Evolutionary conservation across 306 rosid species (phyloP).

Genomic region (Hippophae tibetana): DNA sequence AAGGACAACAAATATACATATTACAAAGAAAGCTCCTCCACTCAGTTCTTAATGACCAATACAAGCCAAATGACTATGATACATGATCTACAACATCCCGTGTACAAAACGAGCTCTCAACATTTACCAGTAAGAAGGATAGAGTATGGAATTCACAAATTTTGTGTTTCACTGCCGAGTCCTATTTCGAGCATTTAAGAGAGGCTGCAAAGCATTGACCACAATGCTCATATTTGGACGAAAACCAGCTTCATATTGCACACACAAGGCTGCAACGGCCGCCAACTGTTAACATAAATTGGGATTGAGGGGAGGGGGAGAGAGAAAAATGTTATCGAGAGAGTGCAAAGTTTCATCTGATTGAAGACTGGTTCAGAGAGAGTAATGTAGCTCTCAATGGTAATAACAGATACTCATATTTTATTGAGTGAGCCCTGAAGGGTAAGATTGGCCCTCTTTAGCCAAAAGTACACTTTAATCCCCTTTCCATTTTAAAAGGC

Average conservation of each 20-base stretch:
- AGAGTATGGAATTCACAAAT: constrained; percentile 25
- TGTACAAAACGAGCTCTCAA: constrained; percentile 11
- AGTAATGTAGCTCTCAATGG: too few species aligned
- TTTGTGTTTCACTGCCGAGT: constrained; percentile 28
- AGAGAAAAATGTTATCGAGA: not conserved
- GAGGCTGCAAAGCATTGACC: constrained; percentile 65
- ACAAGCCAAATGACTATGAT: not conserved
- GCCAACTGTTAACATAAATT: constrained; percentile 41
- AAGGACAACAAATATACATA: constrained; percentile 1
- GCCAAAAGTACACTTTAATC: too few species aligned
- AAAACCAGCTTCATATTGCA: constrained; percentile 71
- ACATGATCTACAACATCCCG: constrained; percentile 1
- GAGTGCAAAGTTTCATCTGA: not conserved
- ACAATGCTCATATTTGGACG: constrained; percentile 75
- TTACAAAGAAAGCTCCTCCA: too few species aligned
- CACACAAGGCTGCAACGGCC: constrained; percentile 74
- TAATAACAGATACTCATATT: too few species aligned
- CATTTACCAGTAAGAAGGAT: constrained; percentile 6
- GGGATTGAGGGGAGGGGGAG: not conserved
- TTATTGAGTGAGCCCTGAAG: too few species aligned
- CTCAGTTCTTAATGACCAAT: not conserved
- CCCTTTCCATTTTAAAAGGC: too few species aligned
- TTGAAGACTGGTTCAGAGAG: too few species aligned
- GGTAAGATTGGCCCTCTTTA: too few species aligned
- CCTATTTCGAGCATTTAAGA: constrained; percentile 40